A percentile compares a stretch with the other conserved stretches of the same genome.
Evolutionary conservation across 768 basidiomycete genomes (phyloP).

Genomic region (Sporobolomyces pararoseus): DNA sequence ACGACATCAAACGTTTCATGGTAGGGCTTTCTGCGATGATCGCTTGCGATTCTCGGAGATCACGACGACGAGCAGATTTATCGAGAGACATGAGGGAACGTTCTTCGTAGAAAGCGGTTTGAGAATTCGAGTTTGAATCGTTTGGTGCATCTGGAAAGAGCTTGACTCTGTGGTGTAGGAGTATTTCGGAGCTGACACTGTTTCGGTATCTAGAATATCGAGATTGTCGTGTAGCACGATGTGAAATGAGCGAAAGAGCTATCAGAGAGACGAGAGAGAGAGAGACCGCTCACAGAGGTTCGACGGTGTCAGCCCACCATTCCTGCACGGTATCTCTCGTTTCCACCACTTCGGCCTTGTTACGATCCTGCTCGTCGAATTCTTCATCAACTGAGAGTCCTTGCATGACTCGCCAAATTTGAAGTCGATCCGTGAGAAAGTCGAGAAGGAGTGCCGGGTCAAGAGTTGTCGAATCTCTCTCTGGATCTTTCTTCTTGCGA

Average conservation of each 20-base stretch:
- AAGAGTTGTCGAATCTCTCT: conserved; percentile 31
- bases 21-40: conserved; percentile 39
- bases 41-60: conserved; percentile 5
- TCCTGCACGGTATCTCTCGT: conserved; percentile 28
- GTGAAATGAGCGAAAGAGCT: background rate
- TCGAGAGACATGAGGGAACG: conserved; percentile 42
- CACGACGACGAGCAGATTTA: conserved; percentile 21
- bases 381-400: conserved; percentile 15
- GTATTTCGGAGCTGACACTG: background rate
- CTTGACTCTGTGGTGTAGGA: conserved; percentile 37
- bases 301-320: conserved; percentile 39
- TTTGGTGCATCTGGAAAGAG: conserved; percentile 32
- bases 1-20: conserved; percentile 37
- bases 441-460: conserved; percentile 38
- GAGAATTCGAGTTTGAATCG: conserved; percentile 10
- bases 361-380: background rate
- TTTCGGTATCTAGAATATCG: conserved; percentile 9
- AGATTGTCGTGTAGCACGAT: too few relatives aligned
- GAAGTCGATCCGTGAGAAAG: conserved; percentile 38
- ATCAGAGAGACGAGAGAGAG: background rate
- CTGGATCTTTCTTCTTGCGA: conserved; percentile 34
- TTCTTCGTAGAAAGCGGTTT: conserved; percentile 33
- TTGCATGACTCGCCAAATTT: conserved; percentile 41
- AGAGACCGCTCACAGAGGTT: conserved; percentile 26
- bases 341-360: background rate